These are phyloP conservation scores for Viola odorata DNA, from an alignment of 345 rosid species.

Conservation along the genomic window DNA sequence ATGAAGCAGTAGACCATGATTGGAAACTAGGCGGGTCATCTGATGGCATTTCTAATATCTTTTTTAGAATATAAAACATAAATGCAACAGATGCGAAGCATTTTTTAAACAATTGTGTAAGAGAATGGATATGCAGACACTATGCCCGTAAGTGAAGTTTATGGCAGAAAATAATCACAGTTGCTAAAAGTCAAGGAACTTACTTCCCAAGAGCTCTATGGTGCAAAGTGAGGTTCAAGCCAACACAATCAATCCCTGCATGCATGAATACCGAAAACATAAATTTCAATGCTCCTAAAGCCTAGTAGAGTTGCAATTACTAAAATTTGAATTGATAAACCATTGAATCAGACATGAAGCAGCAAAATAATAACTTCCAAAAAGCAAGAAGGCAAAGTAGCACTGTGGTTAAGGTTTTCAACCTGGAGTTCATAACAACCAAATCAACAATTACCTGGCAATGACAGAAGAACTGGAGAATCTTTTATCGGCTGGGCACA, in stretches of 20 bases:
- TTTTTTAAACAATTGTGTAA: not conserved
- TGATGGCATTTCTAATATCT: too few species aligned
- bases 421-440: too few species aligned
- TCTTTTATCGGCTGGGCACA: conserved; percentile 58
- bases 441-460: conserved; percentile 50
- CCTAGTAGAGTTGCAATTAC: too few species aligned
- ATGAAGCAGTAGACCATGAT: not conserved
- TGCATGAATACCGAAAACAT: conserved; percentile 3
- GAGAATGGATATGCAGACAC: not conserved
- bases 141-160: too few species aligned
- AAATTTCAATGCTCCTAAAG: not conserved
- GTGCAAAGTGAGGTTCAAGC: conserved; percentile 74
- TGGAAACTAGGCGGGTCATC: too few species aligned
- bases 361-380: not conserved
- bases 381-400: too few species aligned
- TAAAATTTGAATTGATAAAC: too few species aligned
- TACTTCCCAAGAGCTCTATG: conserved; percentile 77
- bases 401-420: too few species aligned
- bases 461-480: conserved; percentile 68
- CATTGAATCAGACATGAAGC: too few species aligned
- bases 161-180: too few species aligned
- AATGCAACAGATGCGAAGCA: not conserved
- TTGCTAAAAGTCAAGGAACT: conserved; percentile 16
- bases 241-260: conserved; percentile 72
- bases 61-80: not conserved